phyloP scores from a whole-genome alignment of 176 grass and related monocot genomes.

The Paspalum vaginatum region DNA sequence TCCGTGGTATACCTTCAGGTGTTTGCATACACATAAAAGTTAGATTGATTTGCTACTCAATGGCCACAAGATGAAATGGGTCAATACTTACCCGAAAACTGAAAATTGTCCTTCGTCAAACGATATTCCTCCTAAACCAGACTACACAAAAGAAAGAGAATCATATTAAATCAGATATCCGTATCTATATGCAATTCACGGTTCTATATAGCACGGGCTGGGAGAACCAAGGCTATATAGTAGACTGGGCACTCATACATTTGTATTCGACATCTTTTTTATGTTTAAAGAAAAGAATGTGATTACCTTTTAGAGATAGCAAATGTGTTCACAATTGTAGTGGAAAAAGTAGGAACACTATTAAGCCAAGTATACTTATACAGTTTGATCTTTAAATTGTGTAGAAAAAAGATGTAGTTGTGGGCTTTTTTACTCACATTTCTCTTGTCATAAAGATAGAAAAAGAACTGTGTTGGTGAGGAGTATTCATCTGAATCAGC shows the following conservation, averaged over 20 bases:
- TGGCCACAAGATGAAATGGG: slow-evolving; percentile 20
- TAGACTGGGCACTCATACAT: slow-evolving; percentile 11
- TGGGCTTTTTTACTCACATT: slow-evolving; percentile 60
- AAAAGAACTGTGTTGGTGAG: slow-evolving; percentile 88
- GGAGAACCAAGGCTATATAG: neutral
- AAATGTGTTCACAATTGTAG: slow-evolving; percentile 8
- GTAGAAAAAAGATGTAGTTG: neutral
- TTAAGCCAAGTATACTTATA: neutral
- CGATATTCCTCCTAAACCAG: slow-evolving; percentile 93
- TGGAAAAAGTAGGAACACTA: neutral
- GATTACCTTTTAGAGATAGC: too few species aligned
- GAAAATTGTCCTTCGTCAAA: slow-evolving; percentile 99
- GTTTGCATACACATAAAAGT: slow-evolving; percentile 6
- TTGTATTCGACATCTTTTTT: neutral
- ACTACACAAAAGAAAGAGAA: slow-evolving; percentile 43
- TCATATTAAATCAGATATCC: slow-evolving; percentile 3
- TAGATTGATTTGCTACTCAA: neutral
- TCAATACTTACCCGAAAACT: slow-evolving; percentile 74
- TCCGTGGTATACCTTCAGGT: slow-evolving; percentile 71
- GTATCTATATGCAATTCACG: slow-evolving; percentile 9
- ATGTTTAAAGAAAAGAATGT: neutral
- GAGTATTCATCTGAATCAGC: slow-evolving; percentile 87
- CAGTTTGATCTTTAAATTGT: neutral
- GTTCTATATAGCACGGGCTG: slow-evolving; percentile 1
- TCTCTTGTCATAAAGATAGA: slow-evolving; percentile 99